phyloP scores from a whole-genome alignment of 2,329 filamentous ascomycete species.

The Pezicula rhizophila region DNA sequence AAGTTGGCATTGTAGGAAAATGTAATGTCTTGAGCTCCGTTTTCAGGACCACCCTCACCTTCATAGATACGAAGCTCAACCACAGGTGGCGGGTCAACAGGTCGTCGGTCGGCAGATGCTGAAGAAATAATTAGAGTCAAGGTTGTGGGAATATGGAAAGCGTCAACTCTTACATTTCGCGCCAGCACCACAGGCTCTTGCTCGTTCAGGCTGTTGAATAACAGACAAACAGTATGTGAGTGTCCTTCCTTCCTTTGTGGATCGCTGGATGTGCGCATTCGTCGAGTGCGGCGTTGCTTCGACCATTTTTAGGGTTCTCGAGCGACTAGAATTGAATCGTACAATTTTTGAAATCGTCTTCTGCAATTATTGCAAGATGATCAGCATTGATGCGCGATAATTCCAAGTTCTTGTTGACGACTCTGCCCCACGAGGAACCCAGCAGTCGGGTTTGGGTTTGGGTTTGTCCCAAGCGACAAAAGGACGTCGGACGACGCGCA shows the following conservation, averaged over 20 bases:
- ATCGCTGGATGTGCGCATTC: slow-evolving; percentile 20
- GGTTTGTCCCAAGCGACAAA: too few relatives aligned
- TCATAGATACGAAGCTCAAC: slow-evolving; percentile 86
- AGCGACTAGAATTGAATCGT: too few relatives aligned
- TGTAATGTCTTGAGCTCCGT: slow-evolving; percentile 57
- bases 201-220: slow-evolving; percentile 89
- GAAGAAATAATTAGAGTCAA: slow-evolving; percentile 11
- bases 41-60: slow-evolving; percentile 42
- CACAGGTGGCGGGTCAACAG: slow-evolving; percentile 90
- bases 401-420: too few relatives aligned
- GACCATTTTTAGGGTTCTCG: neutral
- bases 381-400: too few relatives aligned
- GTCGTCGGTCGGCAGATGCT: slow-evolving; percentile 79
- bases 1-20: slow-evolving; percentile 95
- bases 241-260: slow-evolving; percentile 68
- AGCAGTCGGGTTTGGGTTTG: too few relatives aligned
- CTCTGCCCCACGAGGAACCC: too few relatives aligned
- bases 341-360: too few relatives aligned
- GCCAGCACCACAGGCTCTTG: slow-evolving; percentile 89
- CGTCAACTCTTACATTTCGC: slow-evolving; percentile 71
- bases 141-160: neutral
- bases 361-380: too few relatives aligned
- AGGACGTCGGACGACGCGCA: too few relatives aligned
- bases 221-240: slow-evolving; percentile 80
- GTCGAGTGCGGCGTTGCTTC: neutral